Evolutionary conservation across 345 rosid species (phyloP), one percentile per base, ranked within the genome.

Genomic region (Cardiospermum halicacabum): DNA sequence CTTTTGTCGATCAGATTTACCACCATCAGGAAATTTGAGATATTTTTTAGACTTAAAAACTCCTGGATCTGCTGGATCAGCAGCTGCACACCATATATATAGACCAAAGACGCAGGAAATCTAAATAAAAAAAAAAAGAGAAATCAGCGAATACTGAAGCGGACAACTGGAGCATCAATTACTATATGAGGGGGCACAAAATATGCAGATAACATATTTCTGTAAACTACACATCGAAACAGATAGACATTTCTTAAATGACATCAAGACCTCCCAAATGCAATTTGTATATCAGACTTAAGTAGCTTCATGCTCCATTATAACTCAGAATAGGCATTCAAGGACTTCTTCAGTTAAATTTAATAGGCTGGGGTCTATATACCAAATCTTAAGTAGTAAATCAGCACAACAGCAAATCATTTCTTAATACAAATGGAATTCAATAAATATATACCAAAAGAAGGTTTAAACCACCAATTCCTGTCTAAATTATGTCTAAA

Each of bases 21-120:
- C 81, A 56, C 70, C 69, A 53, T 81, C 83, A 25, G 79, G 85
- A 74, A 84, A 66, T 18, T 83, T 79, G 53, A 94, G 81, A 73
- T 91, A 89, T 78, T 94, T 90, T 68, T 85, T 87, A 12, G 92
- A 90, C 69, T 73, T 79, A 54, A 85, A 87, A 66, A 87, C 92
- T 67, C 92, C 95, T 4, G 80, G 73, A 62, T 87, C 95, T n/a
- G 90, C 95, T 67, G 90, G 97, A 80, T 90, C 92, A n/a, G 97
- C 81, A 11, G 90, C 92, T 8, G 94, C 95, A 70, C 90, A 87
- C 95, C 91, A 90, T 58, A 87, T 78, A 71, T 87, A 87, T 60
- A 87, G 86, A 40, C 87, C 85, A 65, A 90, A 82, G 76, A 75
- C 91, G 68, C 90, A 82, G 16, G 75, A 70, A 71, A 90, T 84